Conservation (phyloP, 1,284 basidiomycete genomes). For the Veloporphyrellus conicus region DNA sequence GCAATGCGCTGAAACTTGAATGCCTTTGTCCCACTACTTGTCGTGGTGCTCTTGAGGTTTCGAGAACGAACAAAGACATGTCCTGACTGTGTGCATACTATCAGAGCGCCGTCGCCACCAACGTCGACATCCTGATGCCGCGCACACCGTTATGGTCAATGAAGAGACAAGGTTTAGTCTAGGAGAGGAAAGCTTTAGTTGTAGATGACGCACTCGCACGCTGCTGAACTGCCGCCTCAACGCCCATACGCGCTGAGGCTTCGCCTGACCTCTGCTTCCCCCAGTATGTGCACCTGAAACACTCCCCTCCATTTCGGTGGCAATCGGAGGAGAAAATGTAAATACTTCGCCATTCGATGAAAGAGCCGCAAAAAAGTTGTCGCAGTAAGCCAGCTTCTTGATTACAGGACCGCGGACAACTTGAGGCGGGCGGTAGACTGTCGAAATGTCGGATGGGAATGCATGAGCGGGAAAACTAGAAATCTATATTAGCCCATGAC, state of each 20-base stretch:
- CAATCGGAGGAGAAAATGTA: slow-evolving; percentile 61
- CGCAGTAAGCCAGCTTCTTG: slow-evolving; percentile 76
- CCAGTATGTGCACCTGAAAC: slow-evolving; percentile 26
- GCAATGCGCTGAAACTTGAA: slow-evolving; percentile 83
- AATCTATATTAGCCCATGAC: slow-evolving; percentile 13
- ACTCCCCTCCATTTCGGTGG: slow-evolving; percentile 29
- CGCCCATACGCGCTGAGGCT: slow-evolving; percentile 90
- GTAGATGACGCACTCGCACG: slow-evolving; percentile 53
- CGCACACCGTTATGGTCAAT: slow-evolving; percentile 2
- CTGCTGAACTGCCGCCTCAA: slow-evolving; percentile 83
- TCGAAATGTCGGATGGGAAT: slow-evolving; percentile 67
- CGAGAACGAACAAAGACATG: slow-evolving; percentile 87
- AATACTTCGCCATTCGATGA: slow-evolving; percentile 90
- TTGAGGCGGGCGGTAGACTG: slow-evolving; percentile 75
- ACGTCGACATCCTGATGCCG: slow-evolving; percentile 75
- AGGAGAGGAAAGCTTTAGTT: not conserved
- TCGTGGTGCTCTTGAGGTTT: slow-evolving; percentile 40
- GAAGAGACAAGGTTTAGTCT: slow-evolving; percentile 1
- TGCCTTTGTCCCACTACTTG: slow-evolving; percentile 45
- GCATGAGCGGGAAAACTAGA: slow-evolving; percentile 63
- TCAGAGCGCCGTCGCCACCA: slow-evolving; percentile 82
- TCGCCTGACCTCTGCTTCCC: slow-evolving; percentile 36
- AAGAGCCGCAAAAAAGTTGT: slow-evolving; percentile 81
- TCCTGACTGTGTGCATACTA: slow-evolving; percentile 91
- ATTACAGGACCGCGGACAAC: slow-evolving; percentile 69